Conservation (phyloP, 225 moss, liverwort and hornwort genomes). For the Marchantia paleacea region DNA sequence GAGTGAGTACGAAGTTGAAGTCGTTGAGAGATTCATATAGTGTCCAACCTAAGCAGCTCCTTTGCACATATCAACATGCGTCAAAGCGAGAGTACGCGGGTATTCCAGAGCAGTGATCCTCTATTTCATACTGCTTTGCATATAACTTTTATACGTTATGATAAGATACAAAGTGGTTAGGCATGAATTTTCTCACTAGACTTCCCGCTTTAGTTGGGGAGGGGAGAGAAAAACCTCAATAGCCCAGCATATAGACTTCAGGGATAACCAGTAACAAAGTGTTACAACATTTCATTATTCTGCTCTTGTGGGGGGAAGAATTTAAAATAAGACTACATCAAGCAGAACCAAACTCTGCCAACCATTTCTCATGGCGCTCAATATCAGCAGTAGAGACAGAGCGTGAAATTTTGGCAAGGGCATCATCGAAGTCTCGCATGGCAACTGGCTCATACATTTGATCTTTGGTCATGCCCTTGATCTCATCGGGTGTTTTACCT, state of each 20-base stretch:
- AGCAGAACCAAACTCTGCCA: slow-evolving; percentile 94
- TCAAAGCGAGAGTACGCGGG: no score
- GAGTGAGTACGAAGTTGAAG: no score
- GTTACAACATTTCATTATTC: slow-evolving; percentile 5
- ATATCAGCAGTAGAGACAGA: slow-evolving; percentile 91
- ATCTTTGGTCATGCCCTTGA: slow-evolving; percentile 98
- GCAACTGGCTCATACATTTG: slow-evolving; percentile 99
- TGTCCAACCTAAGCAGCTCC: no score
- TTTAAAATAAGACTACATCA: slow-evolving; percentile 16
- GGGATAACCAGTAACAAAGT: slow-evolving; percentile 26
- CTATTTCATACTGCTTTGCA: neutral
- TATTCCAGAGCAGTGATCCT: slow-evolving; percentile 1
- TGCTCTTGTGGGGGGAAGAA: slow-evolving; percentile 8
- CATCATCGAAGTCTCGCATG: slow-evolving; percentile 98
- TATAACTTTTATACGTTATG: slow-evolving; percentile 21
- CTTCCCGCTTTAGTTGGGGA: slow-evolving; percentile 3
- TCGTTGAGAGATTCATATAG: no score
- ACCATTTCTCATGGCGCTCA: slow-evolving; percentile 99
- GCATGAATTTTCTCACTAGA: slow-evolving; percentile 14
- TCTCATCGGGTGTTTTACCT: slow-evolving; percentile 97
- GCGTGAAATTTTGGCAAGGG: slow-evolving; percentile 81
- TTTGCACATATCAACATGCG: no score
- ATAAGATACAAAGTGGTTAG: slow-evolving; percentile 22
- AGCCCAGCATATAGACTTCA: neutral
- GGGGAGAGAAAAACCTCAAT: slow-evolving; percentile 9